These are phyloP conservation scores for Candida sithepensis DNA, from an alignment of 805 yeast species.

Conservation along the genomic window DNA sequence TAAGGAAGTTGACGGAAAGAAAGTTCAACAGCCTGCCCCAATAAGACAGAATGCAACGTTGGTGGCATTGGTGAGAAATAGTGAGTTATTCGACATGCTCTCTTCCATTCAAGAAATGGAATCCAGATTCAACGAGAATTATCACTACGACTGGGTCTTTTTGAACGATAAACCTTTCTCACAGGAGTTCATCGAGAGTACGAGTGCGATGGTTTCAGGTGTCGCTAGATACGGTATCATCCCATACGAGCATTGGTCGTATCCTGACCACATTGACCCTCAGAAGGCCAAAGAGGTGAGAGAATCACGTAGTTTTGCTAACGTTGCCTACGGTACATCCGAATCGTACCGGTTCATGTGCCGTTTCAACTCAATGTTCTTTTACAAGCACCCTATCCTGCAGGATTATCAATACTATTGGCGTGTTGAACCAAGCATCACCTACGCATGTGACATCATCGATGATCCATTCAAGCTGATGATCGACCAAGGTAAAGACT, in stretches of 20 bases:
- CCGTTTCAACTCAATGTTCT: constrained; percentile 46
- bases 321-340: constrained; percentile 57
- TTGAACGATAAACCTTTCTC: constrained; percentile 47
- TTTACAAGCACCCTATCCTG: constrained; percentile 50
- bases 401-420: constrained; percentile 55
- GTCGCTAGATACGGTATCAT: constrained; percentile 43
- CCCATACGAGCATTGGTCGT: constrained; percentile 49
- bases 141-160: constrained; percentile 44
- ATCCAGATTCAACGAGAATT: constrained; percentile 36
- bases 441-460: constrained; percentile 49
- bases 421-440: constrained; percentile 57
- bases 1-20: constrained; percentile 10
- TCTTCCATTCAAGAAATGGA: constrained; percentile 39
- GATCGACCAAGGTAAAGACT: constrained; percentile 46
- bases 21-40: constrained; percentile 12
- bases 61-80: constrained; percentile 42
- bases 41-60: constrained; percentile 57
- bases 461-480: constrained; percentile 54
- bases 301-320: constrained; percentile 30
- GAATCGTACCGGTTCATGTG: constrained; percentile 76
- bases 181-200: constrained; percentile 36
- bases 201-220: constrained; percentile 40
- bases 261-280: constrained; percentile 45
- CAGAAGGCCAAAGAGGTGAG: constrained; percentile 35
- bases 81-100: constrained; percentile 37